Evolutionary conservation across 345 rosid species (phyloP).

Genomic region (Eucalyptus cloeziana): DNA sequence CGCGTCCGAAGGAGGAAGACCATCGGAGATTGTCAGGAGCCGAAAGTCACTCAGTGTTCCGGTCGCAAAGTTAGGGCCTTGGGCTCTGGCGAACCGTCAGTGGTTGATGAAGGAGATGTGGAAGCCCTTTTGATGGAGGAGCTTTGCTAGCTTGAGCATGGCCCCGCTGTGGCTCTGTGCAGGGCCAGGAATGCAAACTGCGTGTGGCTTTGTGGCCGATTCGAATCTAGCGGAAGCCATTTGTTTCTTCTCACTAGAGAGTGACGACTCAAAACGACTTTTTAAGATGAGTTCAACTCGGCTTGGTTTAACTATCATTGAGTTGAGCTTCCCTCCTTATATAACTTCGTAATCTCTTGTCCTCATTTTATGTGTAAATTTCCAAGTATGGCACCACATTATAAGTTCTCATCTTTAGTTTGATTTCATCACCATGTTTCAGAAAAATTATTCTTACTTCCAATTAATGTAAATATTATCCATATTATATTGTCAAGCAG

Average conservation of each 20-base stretch:
- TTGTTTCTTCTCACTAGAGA: too few relatives aligned
- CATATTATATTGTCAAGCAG: too few relatives aligned
- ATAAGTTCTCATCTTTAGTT: too few relatives aligned
- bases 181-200: not conserved
- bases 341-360: too few relatives aligned
- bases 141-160: conserved; percentile 5
- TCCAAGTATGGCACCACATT: too few relatives aligned
- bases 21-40: not conserved
- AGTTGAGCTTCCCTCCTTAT: too few relatives aligned
- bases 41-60: not conserved
- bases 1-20: not conserved
- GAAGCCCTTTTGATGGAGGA: conserved; percentile 4
- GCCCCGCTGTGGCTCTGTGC: conserved; percentile 2
- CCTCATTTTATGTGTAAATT: too few relatives aligned
- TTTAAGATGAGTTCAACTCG: too few relatives aligned
- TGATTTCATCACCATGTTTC: not conserved
- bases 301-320: too few relatives aligned
- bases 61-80: not conserved
- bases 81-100: not conserved
- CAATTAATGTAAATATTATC: too few relatives aligned
- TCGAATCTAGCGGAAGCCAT: not conserved
- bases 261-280: too few relatives aligned
- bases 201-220: not conserved
- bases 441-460: too few relatives aligned
- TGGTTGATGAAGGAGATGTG: conserved; percentile 5